Evolutionary conservation across 2,329 filamentous ascomycete genomes (phyloP), one percentile per base, ranked within the genome.

Genomic region (Escovopsis sp.): DNA sequence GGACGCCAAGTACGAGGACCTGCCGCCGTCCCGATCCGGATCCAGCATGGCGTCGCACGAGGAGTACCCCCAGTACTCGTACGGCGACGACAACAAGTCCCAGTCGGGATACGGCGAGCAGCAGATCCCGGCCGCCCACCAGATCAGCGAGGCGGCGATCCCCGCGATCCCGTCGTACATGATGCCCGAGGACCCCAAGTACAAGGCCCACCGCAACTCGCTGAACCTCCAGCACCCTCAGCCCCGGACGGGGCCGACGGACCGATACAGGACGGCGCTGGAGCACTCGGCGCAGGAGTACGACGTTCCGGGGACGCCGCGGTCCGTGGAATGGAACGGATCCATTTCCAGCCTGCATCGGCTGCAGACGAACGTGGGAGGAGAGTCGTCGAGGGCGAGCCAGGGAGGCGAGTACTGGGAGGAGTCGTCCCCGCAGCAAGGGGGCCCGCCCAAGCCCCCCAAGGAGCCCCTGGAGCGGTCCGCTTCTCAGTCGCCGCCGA

Each of bases 151-250:
- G 19, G 49, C 48, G 10, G 51, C 53, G 33, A 53, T 51, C 7
- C 48, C 51, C 8, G 68, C 70, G 4, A 64, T 75, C 6, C 67
- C 72, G 36, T 67, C 70, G 3, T 73, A 73, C 45, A 69, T 73
- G 53, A 70, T 70, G 4, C 56, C 60, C 0, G 80, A 75, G 53
- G 81, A 87, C 51, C 82, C 83, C 38, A 88, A 88, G 59, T 88
- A 88, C 60, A 80, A 82, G 59, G 82, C 82, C 43, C 82, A 88
- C 58, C 79, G 84, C 51, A 85, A 88, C 62, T 87, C 82, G 26
- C 59, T 88, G 43, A 85, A 86, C 53, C 65, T 89, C 34, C 77
- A 86, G 55, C 84, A 89, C 59, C 84, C 84, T 6, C 83, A 88
- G 57, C 84, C 84, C 8, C 70, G 82, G 26, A 77, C 75, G 15